Conservation (phyloP, 805 yeast species). For the Candida incommunis region DNA sequence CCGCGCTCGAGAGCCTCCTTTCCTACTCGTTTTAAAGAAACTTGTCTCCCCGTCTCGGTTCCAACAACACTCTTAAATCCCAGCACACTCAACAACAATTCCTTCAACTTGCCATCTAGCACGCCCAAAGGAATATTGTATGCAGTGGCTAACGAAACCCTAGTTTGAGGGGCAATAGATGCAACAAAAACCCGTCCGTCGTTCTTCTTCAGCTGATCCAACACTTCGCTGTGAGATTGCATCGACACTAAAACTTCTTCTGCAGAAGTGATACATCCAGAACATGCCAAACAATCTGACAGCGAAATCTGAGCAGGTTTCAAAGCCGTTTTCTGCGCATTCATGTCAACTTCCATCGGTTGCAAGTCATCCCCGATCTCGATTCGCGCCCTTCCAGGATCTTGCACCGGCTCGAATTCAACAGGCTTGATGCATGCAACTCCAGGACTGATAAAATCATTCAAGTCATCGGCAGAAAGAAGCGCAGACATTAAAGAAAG, state of each 20-base stretch:
- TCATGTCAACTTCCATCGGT: conserved; percentile 54
- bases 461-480: conserved; percentile 80
- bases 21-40: conserved; percentile 40
- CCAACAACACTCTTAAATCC: conserved; percentile 72
- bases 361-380: conserved; percentile 44
- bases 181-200: conserved; percentile 41
- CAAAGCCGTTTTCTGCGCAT: conserved; percentile 33
- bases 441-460: conserved; percentile 90
- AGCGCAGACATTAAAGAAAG: conserved; percentile 64
- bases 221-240: conserved; percentile 72
- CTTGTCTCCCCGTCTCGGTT: conserved; percentile 63
- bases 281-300: conserved; percentile 90
- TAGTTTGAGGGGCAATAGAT: conserved; percentile 72
- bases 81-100: conserved; percentile 43
- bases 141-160: conserved; percentile 71
- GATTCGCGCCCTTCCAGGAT: conserved; percentile 33
- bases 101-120: conserved; percentile 47
- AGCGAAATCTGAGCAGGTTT: conserved; percentile 78
- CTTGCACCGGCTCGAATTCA: conserved; percentile 25
- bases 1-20: conserved; percentile 24
- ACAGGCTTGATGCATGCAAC: conserved; percentile 90
- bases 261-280: conserved; percentile 96
- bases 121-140: conserved; percentile 35
- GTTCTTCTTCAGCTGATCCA: conserved; percentile 35
- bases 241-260: conserved; percentile 85